Evolutionary conservation across 2,329 filamentous ascomycete species (phyloP), one percentile per base, ranked within the genome.

Genomic region (Fusarium sp.): DNA sequence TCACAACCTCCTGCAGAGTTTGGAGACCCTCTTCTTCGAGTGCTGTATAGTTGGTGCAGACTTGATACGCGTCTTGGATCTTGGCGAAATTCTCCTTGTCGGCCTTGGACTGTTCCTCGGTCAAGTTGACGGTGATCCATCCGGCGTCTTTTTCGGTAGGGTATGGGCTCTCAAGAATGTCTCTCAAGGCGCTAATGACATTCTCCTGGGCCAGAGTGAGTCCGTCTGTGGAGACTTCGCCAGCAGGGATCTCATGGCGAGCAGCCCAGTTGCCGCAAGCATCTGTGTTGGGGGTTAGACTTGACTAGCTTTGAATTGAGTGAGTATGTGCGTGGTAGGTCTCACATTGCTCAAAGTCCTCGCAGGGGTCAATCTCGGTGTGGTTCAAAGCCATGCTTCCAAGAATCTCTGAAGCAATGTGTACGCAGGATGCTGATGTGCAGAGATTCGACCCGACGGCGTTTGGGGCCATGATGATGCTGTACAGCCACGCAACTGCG

Each of bases 221-320:
- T 17, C 14, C 15, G 4, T 41, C 19, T 4, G 29, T 32, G 2
- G 21, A 27, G 8, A 21, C 81, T 61, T 87, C 84, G 68, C 91
- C 88, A 4, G 85, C 76, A 3, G 88, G 83, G 54, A 91, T 81
- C 67, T 90, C 87, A 74, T 90, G 84, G 9, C 78, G 80, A 19
- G 84, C 79, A 48, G 82, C 78, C 83, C 88, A 91, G 9, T 88
- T 88, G 51, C 86, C 87, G 66, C 88, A 91, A 19, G 86, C 86
- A 19, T 32, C 39, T 53, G 7, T 13, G 11, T 6, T 9, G 2
- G 23, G 6, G 1, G 9, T 35, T 43, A 11, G 8, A 19, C n/a
- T n/a, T n/a, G n/a, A n/a, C n/a, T n/a, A n/a, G n/a, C n/a, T n/a
- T n/a, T n/a, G n/a, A n/a, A n/a, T n/a, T n/a, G n/a, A n/a, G n/a